phyloP scores from a whole-genome alignment of 1,139 yeast genomes.

The Pichia norvegensis region DNA sequence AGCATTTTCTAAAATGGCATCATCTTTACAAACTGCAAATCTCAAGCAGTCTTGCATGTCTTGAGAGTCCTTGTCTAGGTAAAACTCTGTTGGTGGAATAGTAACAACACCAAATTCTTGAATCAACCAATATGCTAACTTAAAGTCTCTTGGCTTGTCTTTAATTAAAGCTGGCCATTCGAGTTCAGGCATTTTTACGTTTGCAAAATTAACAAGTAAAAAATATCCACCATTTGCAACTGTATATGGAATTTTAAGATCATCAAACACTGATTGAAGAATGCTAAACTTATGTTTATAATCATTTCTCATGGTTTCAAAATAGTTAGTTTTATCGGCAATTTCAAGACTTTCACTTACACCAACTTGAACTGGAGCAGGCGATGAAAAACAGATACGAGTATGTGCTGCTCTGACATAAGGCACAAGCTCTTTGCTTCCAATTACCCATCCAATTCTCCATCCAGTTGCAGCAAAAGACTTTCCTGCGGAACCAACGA shows the following conservation, averaged over 20 bases:
- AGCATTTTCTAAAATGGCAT: conserved; percentile 69
- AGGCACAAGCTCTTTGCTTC: conserved; percentile 70
- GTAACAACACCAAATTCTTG: conserved; percentile 90
- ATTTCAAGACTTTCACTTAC: conserved; percentile 64
- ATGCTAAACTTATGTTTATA: conserved; percentile 65
- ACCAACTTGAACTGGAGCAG: conserved; percentile 93
- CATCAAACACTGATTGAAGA: conserved; percentile 73
- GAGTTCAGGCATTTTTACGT: conserved; percentile 68
- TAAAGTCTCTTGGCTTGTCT: conserved; percentile 74
- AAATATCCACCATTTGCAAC: conserved; percentile 91
- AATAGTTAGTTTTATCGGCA: conserved; percentile 56
- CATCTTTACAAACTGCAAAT: conserved; percentile 95
- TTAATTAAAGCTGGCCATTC: conserved; percentile 54
- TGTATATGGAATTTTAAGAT: conserved; percentile 81
- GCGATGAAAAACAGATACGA: conserved; percentile 81
- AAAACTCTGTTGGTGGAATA: conserved; percentile 93
- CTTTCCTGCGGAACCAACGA: conserved; percentile 96
- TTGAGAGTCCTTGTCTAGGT: conserved; percentile 24
- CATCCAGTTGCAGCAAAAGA: conserved; percentile 97
- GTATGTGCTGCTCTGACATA: conserved; percentile 89
- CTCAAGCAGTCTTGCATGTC: conserved; percentile 52
- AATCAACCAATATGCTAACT: conserved; percentile 85
- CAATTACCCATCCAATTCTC: conserved; percentile 95
- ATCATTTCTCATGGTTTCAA: conserved; percentile 55
- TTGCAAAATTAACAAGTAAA: conserved; percentile 76